Base-by-base conservation (phyloP, 768 basidiomycete species). In the Fomitopsis serialis region DNA sequence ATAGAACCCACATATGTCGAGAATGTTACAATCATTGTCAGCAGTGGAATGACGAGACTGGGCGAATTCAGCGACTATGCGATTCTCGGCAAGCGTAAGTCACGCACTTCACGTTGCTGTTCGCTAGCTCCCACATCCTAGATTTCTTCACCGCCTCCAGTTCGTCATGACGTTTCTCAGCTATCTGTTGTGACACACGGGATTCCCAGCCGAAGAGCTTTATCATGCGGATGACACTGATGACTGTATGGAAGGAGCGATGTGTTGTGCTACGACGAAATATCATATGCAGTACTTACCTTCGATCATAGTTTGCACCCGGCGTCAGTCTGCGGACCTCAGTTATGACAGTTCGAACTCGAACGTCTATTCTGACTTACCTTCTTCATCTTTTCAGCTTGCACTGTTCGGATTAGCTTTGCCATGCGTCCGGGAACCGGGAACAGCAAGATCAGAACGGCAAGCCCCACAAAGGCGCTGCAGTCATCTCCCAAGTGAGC, bases 1-100 rank as follows among this genome's bases (percentile, higher is more conserved):
- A 23, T 11, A 23, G 10, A 11, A 43, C 80, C 44, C 68, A 84
- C 75, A 57, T 84, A 88, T 5, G 78, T 74, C 2, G 78, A 71
- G 62, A 79, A 89, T 1, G 84, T 82, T 10, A 78, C 75, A 25
- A 85, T 61, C 87, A 89, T 89, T 17, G 80, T 82, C 1, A 78
- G 46, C 11, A 88, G 61, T 0, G 88, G 87, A 42, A 89, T 77
- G 25, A 81, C 53, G 58, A 73, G 80, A 62, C 84, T 87, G 10
- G 21, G 47, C 50, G 25, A 21, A 45, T 22, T 15, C n/a, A 22
- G 47, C 24, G 44, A 17, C 34, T 3, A 45, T n/a, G 47, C 22
- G 32, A n/a, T n/a, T n/a, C n/a, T n/a, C n/a, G n/a, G n/a, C n/a
- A n/a, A n/a, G n/a, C n/a, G n/a, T n/a, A n/a, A n/a, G n/a, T n/a